These are phyloP conservation scores for Clitoria ternatea DNA, from an alignment of 306 rosid genomes.

Conservation along the genomic window DNA sequence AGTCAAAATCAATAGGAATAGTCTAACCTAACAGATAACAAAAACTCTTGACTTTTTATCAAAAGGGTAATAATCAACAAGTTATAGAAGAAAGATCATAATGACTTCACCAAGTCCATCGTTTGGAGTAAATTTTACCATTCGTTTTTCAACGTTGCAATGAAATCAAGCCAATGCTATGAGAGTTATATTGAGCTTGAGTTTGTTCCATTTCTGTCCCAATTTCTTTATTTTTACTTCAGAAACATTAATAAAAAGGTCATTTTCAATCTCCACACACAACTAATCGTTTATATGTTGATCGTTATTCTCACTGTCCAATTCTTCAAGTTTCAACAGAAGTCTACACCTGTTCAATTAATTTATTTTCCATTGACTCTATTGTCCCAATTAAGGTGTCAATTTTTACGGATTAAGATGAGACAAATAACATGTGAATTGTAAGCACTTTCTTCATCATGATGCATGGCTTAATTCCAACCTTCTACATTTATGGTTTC, in stretches of 20 bases:
- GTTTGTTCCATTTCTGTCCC: neutral
- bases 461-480: neutral
- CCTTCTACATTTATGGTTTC: neutral
- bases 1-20: slow-evolving; percentile 11
- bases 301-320: slow-evolving; percentile 20
- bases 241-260: neutral
- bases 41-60: slow-evolving; percentile 34
- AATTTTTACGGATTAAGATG: neutral
- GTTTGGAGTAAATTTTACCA: neutral
- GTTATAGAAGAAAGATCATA: neutral
- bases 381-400: neutral
- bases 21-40: slow-evolving; percentile 44
- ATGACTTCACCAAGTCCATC: slow-evolving; percentile 31
- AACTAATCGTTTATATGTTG: slow-evolving; percentile 26
- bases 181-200: slow-evolving; percentile 1
- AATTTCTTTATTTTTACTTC: neutral
- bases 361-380: neutral
- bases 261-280: slow-evolving; percentile 15
- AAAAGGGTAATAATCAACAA: neutral
- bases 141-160: neutral
- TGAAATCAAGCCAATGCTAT: too few species aligned
- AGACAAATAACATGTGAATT: neutral
- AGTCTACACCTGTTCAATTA: neutral
- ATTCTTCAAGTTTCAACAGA: slow-evolving; percentile 30
- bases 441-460: slow-evolving; percentile 14